A percentile compares a stretch with the other conserved stretches of the same genome.
Evolutionary conservation across 352 stramenopile genomes (phyloP).

Genomic region (Phytophthora lateralis): DNA sequence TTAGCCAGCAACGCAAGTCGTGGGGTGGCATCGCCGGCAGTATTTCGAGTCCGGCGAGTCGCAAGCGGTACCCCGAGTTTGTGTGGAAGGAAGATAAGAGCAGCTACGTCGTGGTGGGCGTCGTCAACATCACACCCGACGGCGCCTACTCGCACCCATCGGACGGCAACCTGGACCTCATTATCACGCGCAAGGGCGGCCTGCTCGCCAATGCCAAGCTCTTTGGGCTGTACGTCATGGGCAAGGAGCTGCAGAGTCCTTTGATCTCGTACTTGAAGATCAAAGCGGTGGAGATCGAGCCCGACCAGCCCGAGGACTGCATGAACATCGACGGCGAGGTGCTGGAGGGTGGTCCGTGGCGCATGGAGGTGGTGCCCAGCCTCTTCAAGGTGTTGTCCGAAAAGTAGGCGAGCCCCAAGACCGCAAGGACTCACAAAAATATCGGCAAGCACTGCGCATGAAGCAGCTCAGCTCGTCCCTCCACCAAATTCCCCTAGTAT

Average conservation of each 20-base stretch:
- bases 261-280: constrained; percentile 82
- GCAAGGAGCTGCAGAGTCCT: constrained; percentile 72
- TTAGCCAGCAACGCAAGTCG: constrained; percentile 64
- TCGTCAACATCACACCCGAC: constrained; percentile 75
- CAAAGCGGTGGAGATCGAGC: constrained; percentile 74
- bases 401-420: constrained; percentile 48
- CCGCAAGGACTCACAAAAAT: not conserved
- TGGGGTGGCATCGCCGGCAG: constrained; percentile 61
- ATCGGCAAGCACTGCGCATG: constrained; percentile 25
- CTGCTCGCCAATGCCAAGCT: constrained; percentile 53
- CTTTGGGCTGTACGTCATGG: constrained; percentile 67
- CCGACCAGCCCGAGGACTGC: constrained; percentile 61
- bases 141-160: constrained; percentile 76
- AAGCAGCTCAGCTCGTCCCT: constrained; percentile 18
- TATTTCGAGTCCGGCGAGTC: constrained; percentile 66
- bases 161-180: constrained; percentile 79
- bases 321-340: constrained; percentile 89
- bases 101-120: constrained; percentile 70
- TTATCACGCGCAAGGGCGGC: constrained; percentile 73
- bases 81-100: constrained; percentile 71
- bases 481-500: not conserved
- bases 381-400: constrained; percentile 88
- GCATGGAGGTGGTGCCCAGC: constrained; percentile 87
- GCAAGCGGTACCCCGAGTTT: constrained; percentile 59
- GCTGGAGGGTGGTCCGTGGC: constrained; percentile 65